phyloP scores from a whole-genome alignment of 768 basidiomycete species.

The Pleurotus giganteus region DNA sequence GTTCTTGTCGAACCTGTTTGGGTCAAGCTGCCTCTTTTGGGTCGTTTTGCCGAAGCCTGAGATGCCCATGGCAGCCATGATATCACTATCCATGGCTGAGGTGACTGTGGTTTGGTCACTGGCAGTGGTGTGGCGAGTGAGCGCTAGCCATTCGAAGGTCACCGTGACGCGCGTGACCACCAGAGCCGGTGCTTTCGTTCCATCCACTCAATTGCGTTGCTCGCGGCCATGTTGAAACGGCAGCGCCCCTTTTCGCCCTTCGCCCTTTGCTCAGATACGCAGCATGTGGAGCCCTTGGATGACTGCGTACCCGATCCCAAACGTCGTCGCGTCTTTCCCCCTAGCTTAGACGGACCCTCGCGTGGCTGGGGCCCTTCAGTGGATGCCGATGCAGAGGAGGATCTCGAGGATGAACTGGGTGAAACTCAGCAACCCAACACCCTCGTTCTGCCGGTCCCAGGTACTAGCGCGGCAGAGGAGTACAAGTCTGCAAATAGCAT shows the following conservation, averaged over 20 bases:
- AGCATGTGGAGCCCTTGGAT: slow-evolving; percentile 4
- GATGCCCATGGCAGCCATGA: slow-evolving; percentile 83
- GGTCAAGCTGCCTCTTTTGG: slow-evolving; percentile 67
- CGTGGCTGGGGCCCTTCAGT: slow-evolving; percentile 40
- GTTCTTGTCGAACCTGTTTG: slow-evolving; percentile 76
- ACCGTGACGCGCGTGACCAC: too few species aligned
- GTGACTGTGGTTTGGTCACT: background rate
- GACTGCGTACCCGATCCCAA: slow-evolving; percentile 38
- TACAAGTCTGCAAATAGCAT: slow-evolving; percentile 65
- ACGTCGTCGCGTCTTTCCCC: slow-evolving; percentile 52
- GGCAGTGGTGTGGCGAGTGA: too few species aligned
- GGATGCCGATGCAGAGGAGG: slow-evolving; percentile 29
- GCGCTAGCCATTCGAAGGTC: too few species aligned
- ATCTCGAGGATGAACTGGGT: slow-evolving; percentile 28
- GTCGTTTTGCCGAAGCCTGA: slow-evolving; percentile 76
- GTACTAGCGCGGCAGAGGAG: slow-evolving; percentile 25
- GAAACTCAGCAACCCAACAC: slow-evolving; percentile 13
- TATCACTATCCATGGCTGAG: slow-evolving; percentile 54
- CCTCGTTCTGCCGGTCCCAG: background rate
- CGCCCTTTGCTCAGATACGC: slow-evolving; percentile 23
- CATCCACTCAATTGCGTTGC: too few species aligned
- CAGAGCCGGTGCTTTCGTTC: too few species aligned
- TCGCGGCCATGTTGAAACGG: slow-evolving; percentile 62
- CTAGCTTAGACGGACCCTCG: slow-evolving; percentile 48
- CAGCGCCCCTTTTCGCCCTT: slow-evolving; percentile 44